Base-by-base conservation (phyloP, 352 stramenopile genomes). In the Pythium guiyangense region DNA sequence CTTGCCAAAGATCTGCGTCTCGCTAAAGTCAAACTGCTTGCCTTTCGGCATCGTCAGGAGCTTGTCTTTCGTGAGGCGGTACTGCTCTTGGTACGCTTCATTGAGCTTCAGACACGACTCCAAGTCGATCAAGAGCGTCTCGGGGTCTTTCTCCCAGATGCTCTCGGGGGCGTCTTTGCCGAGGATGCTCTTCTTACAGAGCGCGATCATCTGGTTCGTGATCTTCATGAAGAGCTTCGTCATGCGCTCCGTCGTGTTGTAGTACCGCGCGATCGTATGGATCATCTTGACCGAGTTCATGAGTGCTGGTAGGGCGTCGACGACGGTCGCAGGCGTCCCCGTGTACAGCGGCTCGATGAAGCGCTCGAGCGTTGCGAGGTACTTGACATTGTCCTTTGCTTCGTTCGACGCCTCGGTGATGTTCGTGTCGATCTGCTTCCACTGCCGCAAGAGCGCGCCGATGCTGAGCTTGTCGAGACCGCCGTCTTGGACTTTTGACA, bases 221-320 rank as follows among this genome's bases (percentile, higher is more conserved):
- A 95, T 90, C 62, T 94, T 95, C 85, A 90, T 91, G 54, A 96
- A 93, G 18, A 96, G 68, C 57, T 92, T 94, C 4, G 87, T 96
- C 87, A 96, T 96, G 26, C 87, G 67, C 64, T 96, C 87, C 0
- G 86, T 94, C 25, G 87, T 96, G 64, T 94, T 95, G 69, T 94
- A 96, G 58, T 94, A 94, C 1, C 86, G 77, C 4, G 84, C 81
- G 45, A 96, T 96, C 0, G 81, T 92, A 67, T 96, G 84, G 49
- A 96, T 90, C 87, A 96, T 96, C 66, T 94, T 94, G 52, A 94
- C 73, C 1, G 83, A 84, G 67, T 96, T 96, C 80, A 96, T 88
- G 2, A 96, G 72, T n/a, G 86, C 84, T 0, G 86, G 87, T 10
- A 96, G 60, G 0, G 84, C 68, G 31, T 96, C 84, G 9, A 94